Evolutionary conservation across 805 yeast genomes (phyloP).

Genomic region (Cyberlindnera sargentensis): DNA sequence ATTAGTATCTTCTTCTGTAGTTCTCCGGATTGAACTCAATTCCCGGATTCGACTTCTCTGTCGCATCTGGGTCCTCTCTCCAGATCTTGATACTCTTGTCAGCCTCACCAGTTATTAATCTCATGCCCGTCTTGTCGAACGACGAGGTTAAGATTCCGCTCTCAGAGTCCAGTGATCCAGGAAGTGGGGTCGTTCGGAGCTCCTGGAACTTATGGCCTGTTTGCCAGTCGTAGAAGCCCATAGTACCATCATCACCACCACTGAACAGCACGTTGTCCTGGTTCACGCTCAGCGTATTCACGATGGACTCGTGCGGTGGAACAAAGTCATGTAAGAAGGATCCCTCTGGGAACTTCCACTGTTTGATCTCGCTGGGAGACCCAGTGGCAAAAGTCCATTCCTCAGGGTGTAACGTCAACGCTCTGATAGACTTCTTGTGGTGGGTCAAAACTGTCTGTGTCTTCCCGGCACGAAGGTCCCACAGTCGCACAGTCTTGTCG

Average conservation of each 20-base stretch:
- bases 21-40: constrained; percentile 16
- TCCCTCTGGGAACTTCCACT: constrained; percentile 81
- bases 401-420: constrained; percentile 57
- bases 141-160: constrained; percentile 60
- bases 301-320: constrained; percentile 41
- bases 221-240: constrained; percentile 73
- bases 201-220: constrained; percentile 59
- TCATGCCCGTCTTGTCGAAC: constrained; percentile 74
- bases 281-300: constrained; percentile 65
- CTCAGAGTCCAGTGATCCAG: constrained; percentile 67
- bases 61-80: constrained; percentile 38
- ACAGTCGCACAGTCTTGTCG: constrained; percentile 80
- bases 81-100: constrained; percentile 82
- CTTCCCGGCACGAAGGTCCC: constrained; percentile 83
- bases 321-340: constrained; percentile 52
- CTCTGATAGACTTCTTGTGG: constrained; percentile 76
- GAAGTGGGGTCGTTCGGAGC: constrained; percentile 44
- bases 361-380: constrained; percentile 72
- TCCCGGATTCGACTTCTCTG: constrained; percentile 22
- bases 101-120: constrained; percentile 83
- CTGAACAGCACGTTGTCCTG: constrained; percentile 58
- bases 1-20: constrained; percentile 15
- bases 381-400: constrained; percentile 76
- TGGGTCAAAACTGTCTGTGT: constrained; percentile 70
- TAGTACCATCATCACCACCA: constrained; percentile 79